phyloP scores from a whole-genome alignment of 1,284 basidiomycete genomes.

The Stygiomarasmius scandens region DNA sequence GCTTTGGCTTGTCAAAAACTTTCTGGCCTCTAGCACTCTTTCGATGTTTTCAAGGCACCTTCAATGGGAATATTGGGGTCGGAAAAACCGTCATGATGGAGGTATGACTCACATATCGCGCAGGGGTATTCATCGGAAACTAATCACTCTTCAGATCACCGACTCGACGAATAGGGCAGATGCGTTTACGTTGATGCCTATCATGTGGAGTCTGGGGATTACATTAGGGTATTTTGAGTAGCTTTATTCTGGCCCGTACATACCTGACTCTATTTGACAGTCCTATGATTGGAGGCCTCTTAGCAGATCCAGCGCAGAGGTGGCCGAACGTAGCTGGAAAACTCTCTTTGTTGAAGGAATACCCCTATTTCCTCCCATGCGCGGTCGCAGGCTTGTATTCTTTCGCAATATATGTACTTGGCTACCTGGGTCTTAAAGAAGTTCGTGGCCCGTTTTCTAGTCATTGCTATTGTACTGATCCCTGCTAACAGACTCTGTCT shows the following conservation, averaged over 20 bases:
- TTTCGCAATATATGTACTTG: constrained; percentile 30
- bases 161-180: constrained; percentile 48
- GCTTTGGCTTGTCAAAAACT: constrained; percentile 45
- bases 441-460: constrained; percentile 15
- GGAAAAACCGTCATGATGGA: constrained; percentile 41
- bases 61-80: constrained; percentile 49
- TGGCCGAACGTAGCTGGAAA: constrained; percentile 40
- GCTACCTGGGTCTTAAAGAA: constrained; percentile 35
- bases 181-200: constrained; percentile 42
- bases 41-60: constrained; percentile 45
- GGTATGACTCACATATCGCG: constrained; percentile 10
- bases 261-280: constrained; percentile 23
- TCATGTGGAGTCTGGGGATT: constrained; percentile 44
- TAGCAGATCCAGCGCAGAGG: constrained; percentile 41
- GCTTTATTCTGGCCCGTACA: neutral
- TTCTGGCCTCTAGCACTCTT: constrained; percentile 43
- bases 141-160: constrained; percentile 30
- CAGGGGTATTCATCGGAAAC: neutral
- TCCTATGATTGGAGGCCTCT: constrained; percentile 43
- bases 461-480: neutral
- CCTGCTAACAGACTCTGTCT: constrained; percentile 5
- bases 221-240: constrained; percentile 36
- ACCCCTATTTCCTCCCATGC: constrained; percentile 49
- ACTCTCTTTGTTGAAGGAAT: constrained; percentile 31
- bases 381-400: constrained; percentile 31